Percentiles rank a stretch among this genome's conserved stretches.
Evolutionary conservation across 345 rosid species (phyloP).

Genomic region (Aethionema arabicum): DNA sequence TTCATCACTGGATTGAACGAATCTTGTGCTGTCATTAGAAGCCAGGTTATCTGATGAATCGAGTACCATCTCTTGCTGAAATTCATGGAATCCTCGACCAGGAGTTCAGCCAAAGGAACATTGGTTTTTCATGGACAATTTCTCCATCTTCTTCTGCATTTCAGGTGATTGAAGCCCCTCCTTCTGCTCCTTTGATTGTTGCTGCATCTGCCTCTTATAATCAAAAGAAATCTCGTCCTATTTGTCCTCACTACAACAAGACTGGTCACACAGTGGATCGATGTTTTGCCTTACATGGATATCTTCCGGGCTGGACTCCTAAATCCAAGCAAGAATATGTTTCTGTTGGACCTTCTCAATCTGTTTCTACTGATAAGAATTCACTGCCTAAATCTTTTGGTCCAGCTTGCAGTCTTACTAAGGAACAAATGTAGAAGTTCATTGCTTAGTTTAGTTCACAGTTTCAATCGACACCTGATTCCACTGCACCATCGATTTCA

Average conservation of each 20-base stretch:
- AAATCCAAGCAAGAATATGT: background rate
- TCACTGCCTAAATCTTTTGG: no score
- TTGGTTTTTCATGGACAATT: no score
- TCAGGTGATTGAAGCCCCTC: no score
- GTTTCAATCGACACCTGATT: no score
- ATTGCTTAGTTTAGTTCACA: background rate
- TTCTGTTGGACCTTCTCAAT: no score
- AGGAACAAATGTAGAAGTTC: background rate
- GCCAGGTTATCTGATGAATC: background rate
- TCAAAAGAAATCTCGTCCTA: background rate
- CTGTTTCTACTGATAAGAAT: no score
- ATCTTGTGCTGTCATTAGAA: background rate
- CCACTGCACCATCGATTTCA: no score
- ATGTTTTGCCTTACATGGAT: background rate
- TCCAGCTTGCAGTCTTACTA: background rate
- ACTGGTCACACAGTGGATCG: background rate
- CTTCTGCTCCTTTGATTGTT: no score
- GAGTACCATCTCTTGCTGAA: no score
- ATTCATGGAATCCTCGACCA: no score
- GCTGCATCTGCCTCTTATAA: no score
- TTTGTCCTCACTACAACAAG: background rate
- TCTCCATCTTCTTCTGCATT: background rate
- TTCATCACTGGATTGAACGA: background rate
- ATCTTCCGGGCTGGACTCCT: background rate
- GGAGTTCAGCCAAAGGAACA: no score